Conservation (phyloP, 2,329 filamentous ascomycete genomes). For the Fusarium sp. region DNA sequence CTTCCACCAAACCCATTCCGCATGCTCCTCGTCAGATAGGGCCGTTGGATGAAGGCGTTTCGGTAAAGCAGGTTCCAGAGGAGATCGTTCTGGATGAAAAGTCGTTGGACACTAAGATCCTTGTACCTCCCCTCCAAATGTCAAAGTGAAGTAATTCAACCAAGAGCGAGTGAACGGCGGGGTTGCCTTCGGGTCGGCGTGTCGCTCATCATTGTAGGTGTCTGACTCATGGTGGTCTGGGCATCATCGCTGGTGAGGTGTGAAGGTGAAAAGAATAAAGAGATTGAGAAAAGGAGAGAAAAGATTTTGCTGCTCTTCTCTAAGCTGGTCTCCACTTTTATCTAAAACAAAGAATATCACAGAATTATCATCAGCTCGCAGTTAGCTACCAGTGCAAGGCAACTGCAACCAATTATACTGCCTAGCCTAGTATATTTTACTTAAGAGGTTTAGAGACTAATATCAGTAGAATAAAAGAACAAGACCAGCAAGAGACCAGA, state of each 20-base stretch:
- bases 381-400: not conserved
- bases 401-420: fast-evolving
- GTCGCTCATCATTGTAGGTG: not conserved
- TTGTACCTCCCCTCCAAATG: not conserved
- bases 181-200: not conserved
- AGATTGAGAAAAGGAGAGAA: not conserved
- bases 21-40: not conserved
- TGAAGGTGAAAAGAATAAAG: not conserved
- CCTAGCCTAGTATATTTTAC: fast-evolving
- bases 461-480: not conserved
- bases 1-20: not conserved
- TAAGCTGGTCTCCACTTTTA: not conserved
- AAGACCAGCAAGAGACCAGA: not conserved
- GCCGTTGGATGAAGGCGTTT: not conserved
- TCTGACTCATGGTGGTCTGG: not conserved
- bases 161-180: not conserved
- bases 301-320: not conserved
- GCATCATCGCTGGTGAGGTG: not conserved
- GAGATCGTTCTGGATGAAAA: not conserved
- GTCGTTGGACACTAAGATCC: not conserved
- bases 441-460: not conserved
- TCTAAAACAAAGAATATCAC: not conserved
- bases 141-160: not conserved
- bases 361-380: fast-evolving
- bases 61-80: not conserved